Conservation (phyloP, 768 basidiomycete genomes). For the Pisolithus marmoratus region DNA sequence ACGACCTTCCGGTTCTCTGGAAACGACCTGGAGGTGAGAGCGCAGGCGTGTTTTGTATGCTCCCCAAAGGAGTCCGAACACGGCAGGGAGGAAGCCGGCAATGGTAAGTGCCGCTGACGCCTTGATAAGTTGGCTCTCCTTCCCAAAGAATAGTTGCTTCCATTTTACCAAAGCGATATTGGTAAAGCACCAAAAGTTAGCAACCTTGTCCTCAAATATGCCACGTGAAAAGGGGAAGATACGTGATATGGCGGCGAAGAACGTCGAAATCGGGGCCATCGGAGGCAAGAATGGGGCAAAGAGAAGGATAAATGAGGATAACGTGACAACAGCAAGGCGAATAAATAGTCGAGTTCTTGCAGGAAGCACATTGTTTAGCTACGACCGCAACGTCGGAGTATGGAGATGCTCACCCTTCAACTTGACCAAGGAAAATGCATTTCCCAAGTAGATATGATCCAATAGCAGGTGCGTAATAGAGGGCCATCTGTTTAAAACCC, state of each 20-base stretch:
- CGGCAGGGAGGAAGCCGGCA: constrained; percentile 63
- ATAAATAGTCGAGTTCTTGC: constrained; percentile 50
- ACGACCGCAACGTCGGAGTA: not conserved
- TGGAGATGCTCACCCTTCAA: constrained; percentile 51
- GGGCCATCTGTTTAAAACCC: constrained; percentile 93
- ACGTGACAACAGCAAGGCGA: constrained; percentile 58
- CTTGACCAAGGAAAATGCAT: constrained; percentile 74
- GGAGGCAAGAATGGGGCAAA: constrained; percentile 80
- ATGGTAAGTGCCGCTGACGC: constrained; percentile 63
- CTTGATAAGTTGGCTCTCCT: constrained; percentile 51
- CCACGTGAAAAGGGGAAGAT: constrained; percentile 93
- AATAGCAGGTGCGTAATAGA: constrained; percentile 92
- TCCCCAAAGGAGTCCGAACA: constrained; percentile 38
- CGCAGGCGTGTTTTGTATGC: constrained; percentile 27
- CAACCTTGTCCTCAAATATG: constrained; percentile 92
- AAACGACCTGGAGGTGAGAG: not conserved
- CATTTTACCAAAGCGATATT: constrained; percentile 83
- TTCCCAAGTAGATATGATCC: constrained; percentile 87
- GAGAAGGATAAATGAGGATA: constrained; percentile 56
- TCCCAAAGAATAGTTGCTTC: constrained; percentile 38
- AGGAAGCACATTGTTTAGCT: constrained; percentile 5
- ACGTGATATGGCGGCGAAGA: constrained; percentile 64
- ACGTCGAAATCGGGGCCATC: constrained; percentile 42
- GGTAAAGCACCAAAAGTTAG: constrained; percentile 95
- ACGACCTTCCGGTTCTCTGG: not conserved